Evolutionary conservation across 192 early-diverging fungal genomes (phyloP).

Genomic region (Rhizophagus sp.): DNA sequence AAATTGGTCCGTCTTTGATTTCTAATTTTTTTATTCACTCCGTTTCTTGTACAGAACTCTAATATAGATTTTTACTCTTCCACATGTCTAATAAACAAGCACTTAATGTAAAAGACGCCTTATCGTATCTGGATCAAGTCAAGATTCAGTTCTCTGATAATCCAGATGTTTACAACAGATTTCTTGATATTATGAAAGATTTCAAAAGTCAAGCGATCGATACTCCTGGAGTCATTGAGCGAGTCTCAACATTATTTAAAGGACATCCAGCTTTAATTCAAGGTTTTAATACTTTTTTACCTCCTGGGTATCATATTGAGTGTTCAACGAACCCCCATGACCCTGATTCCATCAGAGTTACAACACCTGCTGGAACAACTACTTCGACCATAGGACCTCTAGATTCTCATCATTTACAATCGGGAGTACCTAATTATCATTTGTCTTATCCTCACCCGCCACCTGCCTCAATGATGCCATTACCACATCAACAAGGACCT

Average conservation of each 20-base stretch:
- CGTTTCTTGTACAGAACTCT: neutral
- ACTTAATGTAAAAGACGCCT: constrained; percentile 90
- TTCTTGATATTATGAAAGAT: constrained; percentile 99
- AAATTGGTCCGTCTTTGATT: no score
- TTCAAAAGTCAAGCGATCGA: constrained; percentile 97
- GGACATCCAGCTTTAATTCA: constrained; percentile 88
- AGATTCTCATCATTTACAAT: constrained; percentile 28
- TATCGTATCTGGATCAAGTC: constrained; percentile 96
- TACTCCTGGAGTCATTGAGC: constrained; percentile 96
- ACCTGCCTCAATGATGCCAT: constrained; percentile 38
- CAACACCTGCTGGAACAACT: constrained; percentile 72
- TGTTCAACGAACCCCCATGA: constrained; percentile 80
- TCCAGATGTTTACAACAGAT: constrained; percentile 96
- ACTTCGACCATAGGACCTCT: constrained; percentile 16
- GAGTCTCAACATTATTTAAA: constrained; percentile 94
- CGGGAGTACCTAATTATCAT: constrained; percentile 29
- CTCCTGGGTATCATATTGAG: constrained; percentile 97
- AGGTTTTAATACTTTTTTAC: constrained; percentile 99
- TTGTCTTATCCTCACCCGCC: constrained; percentile 38
- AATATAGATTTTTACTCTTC: neutral
- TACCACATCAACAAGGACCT: constrained; percentile 43
- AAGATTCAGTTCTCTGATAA: constrained; percentile 90
- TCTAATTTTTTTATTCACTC: no score
- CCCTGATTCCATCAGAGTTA: constrained; percentile 77
- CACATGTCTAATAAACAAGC: constrained; percentile 44